Evolutionary conservation across 176 grass and related monocot species (phyloP), one percentile per base, ranked within the genome.

Genomic region (Juncus inflexus): DNA sequence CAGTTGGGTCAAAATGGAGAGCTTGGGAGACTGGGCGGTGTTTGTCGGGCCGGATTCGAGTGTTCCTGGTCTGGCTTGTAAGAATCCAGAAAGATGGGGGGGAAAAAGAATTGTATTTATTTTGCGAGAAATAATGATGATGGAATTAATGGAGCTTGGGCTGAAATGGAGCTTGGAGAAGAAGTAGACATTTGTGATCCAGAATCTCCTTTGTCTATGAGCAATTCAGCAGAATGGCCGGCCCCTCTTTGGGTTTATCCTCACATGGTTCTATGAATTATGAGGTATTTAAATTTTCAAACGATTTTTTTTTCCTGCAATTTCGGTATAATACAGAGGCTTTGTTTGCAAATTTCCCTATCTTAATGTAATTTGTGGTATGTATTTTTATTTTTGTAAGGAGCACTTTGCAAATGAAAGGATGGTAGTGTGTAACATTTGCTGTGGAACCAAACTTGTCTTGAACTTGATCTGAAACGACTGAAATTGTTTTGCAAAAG

Each of bases 401-500:
- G 43, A 77, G 74, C 60, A 52, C 52, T 3, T 40, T 77, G 37
- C 50, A 37, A 38, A 77, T 77, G 74, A 69, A 77, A 66, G 66
- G 66, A 38, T 77, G 64, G 74, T 40, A 59, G 11, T 52, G 74
- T 3, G 38, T 77, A 5, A 77, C 74, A 12, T 77, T 77, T 51
- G 74, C 74, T 0, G 14, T 60, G 12, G 74, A 77, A 12, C 74
- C 62, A 49, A 37, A 61, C 19, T 16, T 67, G 15, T 58, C 74
- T 77, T 65, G 62, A 67, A 67, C 52, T 66, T 50, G 74, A 61
- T 58, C 40, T 77, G 3, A 62, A 67, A 50, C 55, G 74, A 38
- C 50, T 77, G n/a, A 77, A 59, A 45, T 67, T 52, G 9, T 77
- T 77, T 62, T 77, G 74, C 40, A 9, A 77, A 51, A 77, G 63